These are phyloP conservation scores for Emergomyces africanus DNA, from an alignment of 2,329 filamentous ascomycete genomes.

Conservation along the genomic window DNA sequence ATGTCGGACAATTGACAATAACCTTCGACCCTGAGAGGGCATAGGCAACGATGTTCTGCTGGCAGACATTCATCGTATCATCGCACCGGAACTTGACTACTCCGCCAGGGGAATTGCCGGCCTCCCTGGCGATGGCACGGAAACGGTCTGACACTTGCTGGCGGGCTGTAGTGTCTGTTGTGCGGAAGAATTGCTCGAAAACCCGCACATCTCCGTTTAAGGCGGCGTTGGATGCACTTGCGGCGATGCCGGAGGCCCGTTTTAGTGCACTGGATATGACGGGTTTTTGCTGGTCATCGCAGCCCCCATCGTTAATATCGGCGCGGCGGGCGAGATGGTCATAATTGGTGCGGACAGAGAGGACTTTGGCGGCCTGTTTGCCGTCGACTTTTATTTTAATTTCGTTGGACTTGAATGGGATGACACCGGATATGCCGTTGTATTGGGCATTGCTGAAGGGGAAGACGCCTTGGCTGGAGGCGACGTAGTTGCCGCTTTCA, in stretches of 20 bases:
- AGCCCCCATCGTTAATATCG: background rate
- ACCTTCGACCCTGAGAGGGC: background rate
- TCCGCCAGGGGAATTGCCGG: background rate
- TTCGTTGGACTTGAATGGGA: background rate
- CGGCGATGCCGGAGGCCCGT: background rate
- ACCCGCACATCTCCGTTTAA: background rate
- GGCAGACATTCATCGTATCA: background rate
- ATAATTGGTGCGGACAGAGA: background rate
- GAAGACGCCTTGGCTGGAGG: slow-evolving; percentile 5
- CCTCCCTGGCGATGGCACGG: background rate
- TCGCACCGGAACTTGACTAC: background rate
- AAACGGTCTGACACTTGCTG: background rate
- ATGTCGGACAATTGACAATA: background rate
- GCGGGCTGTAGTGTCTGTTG: background rate
- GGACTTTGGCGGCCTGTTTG: background rate
- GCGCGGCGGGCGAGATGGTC: background rate
- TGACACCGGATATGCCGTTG: background rate
- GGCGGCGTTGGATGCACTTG: background rate
- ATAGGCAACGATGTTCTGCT: background rate
- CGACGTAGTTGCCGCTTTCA: slow-evolving; percentile 2
- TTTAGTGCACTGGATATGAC: background rate
- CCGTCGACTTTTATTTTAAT: background rate
- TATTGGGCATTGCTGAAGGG: slow-evolving; percentile 1
- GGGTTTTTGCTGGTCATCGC: background rate
- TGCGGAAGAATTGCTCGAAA: background rate